A percentile compares a stretch with the other conserved stretches of the same genome.
Conservation (phyloP, 192 early-diverging fungal species). For the Linnemannia zychae region DNA sequence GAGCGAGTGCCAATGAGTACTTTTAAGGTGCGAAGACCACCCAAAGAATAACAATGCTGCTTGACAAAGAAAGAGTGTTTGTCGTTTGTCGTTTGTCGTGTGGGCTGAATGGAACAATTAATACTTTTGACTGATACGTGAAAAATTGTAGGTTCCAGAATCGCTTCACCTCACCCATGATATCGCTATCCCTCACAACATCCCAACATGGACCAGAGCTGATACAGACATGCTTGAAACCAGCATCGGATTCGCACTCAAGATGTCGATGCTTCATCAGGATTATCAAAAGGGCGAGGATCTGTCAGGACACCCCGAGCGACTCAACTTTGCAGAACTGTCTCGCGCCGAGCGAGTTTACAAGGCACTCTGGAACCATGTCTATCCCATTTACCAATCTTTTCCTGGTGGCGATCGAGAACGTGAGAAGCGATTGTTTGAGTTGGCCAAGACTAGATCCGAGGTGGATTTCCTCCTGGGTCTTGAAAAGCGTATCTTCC, state of each 20-base stretch:
- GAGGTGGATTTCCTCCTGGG: constrained; percentile 50
- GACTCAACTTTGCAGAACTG: constrained; percentile 55
- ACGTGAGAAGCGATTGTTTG: constrained; percentile 18
- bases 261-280: constrained; percentile 26
- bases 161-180: constrained; percentile 49
- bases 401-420: constrained; percentile 27
- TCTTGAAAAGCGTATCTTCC: constrained; percentile 54
- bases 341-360: constrained; percentile 55
- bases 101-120: background rate
- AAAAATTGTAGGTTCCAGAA: constrained; percentile 30
- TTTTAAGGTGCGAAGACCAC: constrained; percentile 23
- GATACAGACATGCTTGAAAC: constrained; percentile 53
- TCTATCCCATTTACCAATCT: constrained; percentile 56
- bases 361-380: constrained; percentile 60
- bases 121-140: background rate
- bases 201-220: constrained; percentile 58
- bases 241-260: constrained; percentile 43
- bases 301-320: constrained; percentile 31
- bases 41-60: no score
- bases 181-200: constrained; percentile 58
- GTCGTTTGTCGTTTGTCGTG: no score
- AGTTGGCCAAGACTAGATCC: constrained; percentile 21
- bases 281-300: constrained; percentile 32
- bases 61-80: no score
- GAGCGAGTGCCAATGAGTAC: constrained; percentile 24